phyloP scores from a whole-genome alignment of 192 early-diverging fungal genomes.

The Spinellus fusiger region DNA sequence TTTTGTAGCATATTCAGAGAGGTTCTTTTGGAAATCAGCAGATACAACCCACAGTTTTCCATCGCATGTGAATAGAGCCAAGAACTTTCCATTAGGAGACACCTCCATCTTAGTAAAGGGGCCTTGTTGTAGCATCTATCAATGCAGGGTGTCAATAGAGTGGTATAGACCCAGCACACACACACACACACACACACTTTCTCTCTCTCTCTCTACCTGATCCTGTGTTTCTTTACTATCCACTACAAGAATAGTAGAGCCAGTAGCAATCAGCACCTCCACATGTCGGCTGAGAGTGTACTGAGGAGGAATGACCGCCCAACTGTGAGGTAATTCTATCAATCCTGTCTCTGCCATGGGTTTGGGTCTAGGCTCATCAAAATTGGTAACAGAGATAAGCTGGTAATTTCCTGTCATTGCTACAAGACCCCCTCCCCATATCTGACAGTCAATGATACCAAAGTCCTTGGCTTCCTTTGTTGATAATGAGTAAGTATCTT shows the following conservation, averaged over 20 bases:
- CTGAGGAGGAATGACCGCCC: slow-evolving; percentile 88
- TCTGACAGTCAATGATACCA: slow-evolving; percentile 75
- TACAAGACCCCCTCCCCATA: slow-evolving; percentile 92
- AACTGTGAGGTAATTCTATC: slow-evolving; percentile 67
- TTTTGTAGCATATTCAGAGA: slow-evolving; percentile 76
- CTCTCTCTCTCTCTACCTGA: slow-evolving; percentile 47
- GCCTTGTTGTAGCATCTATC: slow-evolving; percentile 80
- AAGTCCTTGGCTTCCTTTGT: slow-evolving; percentile 71
- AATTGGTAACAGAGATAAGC: slow-evolving; percentile 78
- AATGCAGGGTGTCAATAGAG: background rate
- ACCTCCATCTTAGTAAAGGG: slow-evolving; percentile 85
- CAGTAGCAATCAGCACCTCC: slow-evolving; percentile 78
- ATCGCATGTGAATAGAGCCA: slow-evolving; percentile 75
- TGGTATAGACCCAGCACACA: background rate
- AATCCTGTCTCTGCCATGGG: slow-evolving; percentile 68
- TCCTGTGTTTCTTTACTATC: slow-evolving; percentile 77
- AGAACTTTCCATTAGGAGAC: slow-evolving; percentile 91
- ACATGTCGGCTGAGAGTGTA: slow-evolving; percentile 82
- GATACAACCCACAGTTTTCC: slow-evolving; percentile 90
- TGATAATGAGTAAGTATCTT: background rate
- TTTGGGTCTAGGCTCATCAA: slow-evolving; percentile 79
- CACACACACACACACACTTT: background rate
- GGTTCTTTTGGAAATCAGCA: slow-evolving; percentile 87
- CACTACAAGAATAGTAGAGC: slow-evolving; percentile 73
- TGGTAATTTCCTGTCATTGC: slow-evolving; percentile 80